Base-by-base conservation (phyloP, 371 early-diverging fungal species). In the Thermomucor indicae-seudaticae region DNA sequence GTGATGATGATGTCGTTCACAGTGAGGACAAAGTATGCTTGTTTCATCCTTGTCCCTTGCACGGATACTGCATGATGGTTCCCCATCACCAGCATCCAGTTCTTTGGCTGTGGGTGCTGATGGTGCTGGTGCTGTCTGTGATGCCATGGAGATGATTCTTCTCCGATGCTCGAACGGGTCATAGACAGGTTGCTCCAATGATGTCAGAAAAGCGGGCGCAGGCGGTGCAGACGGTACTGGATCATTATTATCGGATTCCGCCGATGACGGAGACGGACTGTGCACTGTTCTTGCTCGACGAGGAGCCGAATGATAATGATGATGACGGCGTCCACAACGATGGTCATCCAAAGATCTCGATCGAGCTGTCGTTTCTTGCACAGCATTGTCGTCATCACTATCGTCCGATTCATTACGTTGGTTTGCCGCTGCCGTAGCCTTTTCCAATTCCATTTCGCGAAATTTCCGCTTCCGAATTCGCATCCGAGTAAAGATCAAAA, bases 91-190 rank as follows among this genome's bases (percentile, higher is more conserved):
- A 41, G 47, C 49, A 29, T 51, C 52, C 19, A 60, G 43, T 46
- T 54, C 51, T 37, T 60, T 60, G 28, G 60, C 55, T 28, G 60
- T 43, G 1, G 60, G 60, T 14, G 60, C 60, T 24, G 57, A 57
- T 16, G 57, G 57, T 6, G 52, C 52, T 12, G 52, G 52, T 17
- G 52, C 52, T 16, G 23, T 51, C 11, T 44, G 43, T n/a, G 35
- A 44, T 16, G 32, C 24, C 52, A 51, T 51, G 4, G 52, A 51
- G 19, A 51, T 44, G 14, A 51, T 44, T 20, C 44, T 34, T 19
- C 52, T n/a, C 20, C 37, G 49, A 27, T 35, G 49, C n/a, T 14
- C 23, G 16, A 28, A 35, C 4, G 29, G 49, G 25, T 49, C 40
- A 32, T 32, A 32, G 10, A 14, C 32, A 32, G 32, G 10, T 32